phyloP scores from a whole-genome alignment of 352 stramenopile species.

The Phytopythium vexans region DNA sequence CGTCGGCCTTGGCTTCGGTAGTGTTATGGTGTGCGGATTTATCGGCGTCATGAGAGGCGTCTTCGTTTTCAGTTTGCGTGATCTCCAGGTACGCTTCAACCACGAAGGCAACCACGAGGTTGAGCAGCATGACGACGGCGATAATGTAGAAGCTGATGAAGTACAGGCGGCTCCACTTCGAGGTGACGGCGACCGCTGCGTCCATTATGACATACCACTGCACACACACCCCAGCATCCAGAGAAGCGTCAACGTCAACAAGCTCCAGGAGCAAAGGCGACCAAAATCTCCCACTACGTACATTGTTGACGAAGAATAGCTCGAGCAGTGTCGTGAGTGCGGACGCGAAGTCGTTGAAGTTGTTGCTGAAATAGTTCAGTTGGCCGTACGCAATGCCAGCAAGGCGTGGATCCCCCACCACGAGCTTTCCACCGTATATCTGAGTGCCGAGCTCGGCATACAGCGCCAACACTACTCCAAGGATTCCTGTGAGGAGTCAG shows the following conservation, averaged over 20 bases:
- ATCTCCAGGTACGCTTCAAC: slow-evolving; percentile 56
- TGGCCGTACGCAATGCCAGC: slow-evolving; percentile 36
- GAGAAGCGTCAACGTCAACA: background rate
- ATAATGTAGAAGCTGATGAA: slow-evolving; percentile 77
- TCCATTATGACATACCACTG: slow-evolving; percentile 76
- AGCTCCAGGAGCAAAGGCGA: background rate
- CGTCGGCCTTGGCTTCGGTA: background rate
- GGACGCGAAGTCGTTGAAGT: slow-evolving; percentile 73
- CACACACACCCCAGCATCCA: background rate
- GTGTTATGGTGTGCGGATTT: background rate
- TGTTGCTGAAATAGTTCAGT: slow-evolving; percentile 64
- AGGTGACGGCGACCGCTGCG: slow-evolving; percentile 47
- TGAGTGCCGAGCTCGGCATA: slow-evolving; percentile 60
- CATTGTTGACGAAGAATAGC: slow-evolving; percentile 76
- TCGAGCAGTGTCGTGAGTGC: slow-evolving; percentile 69
- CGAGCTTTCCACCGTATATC: slow-evolving; percentile 58
- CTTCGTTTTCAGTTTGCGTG: background rate
- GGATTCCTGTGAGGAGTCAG: slow-evolving; percentile 30
- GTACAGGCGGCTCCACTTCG: slow-evolving; percentile 53
- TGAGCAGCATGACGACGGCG: slow-evolving; percentile 69
- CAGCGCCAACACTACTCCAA: slow-evolving; percentile 57
- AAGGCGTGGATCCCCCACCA: slow-evolving; percentile 29
- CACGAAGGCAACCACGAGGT: slow-evolving; percentile 66
- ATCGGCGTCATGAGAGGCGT: background rate
- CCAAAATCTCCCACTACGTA: slow-evolving; percentile 13